Base-by-base conservation (phyloP, 2,329 filamentous ascomycete species). In the Xylariaceae sp. region DNA sequence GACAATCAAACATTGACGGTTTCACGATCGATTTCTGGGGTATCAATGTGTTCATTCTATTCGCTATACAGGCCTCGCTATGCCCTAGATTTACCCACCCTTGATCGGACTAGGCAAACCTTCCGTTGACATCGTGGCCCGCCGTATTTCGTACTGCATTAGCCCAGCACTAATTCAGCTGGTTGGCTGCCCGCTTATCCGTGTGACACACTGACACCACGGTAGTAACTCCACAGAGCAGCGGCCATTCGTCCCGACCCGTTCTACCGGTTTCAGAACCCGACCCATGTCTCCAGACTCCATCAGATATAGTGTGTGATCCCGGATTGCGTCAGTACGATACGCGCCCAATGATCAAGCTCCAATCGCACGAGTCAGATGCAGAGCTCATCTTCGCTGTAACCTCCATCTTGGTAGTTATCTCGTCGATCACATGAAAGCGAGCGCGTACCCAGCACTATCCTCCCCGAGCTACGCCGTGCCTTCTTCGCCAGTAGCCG, bases 311-410 rank as follows among this genome's bases (percentile, higher is more conserved):
- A 45, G 41, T 45, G 41, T 15, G 23, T 30, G 23, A 30, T 30
- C 23, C 23, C 23, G 23, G 23, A 30, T 57, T 56, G 51, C 54
- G 39, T 48, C 6, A 35, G 50, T n/a, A 47, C 44, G 10, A 45
- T n/a, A 47, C 44, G 10, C 49, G 49, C 49, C 49, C 49, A 53
- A 50, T 54, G 23, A 53, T 63, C 37, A 53, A 57, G 52, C 56
- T 45, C 44, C 37, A 17, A 49, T 48, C 11, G 37, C 41, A 45
- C 41, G 35, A 15, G 51, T 65, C 55, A 65, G 30, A 57, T 41
- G 15, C 64, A 64, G 23, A 66, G 64, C 51, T 66, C 64, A 23
- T 66, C 64, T 35, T 66, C 64, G 49, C 63, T 65, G 35, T 47
- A 61, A 47, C 39, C 37, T 15, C 41, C 50, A 5, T 51, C 56